Evolutionary conservation across 768 basidiomycete species (phyloP).

Genomic region (Bullera alba): DNA sequence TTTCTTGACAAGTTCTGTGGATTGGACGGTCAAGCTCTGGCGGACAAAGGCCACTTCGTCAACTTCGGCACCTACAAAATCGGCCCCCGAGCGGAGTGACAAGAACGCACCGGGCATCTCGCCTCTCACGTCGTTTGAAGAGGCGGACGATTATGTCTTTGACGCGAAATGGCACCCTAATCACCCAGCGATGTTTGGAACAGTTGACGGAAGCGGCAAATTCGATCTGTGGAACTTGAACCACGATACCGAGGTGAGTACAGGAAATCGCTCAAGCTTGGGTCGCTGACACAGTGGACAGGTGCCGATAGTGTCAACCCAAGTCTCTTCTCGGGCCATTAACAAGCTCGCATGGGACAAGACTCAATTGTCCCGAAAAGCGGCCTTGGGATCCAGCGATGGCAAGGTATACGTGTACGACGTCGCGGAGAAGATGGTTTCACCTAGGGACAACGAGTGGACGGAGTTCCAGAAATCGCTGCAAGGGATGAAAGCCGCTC

Average conservation of each 20-base stretch:
- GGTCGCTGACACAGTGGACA: conserved; percentile 41
- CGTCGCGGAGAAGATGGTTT: conserved; percentile 76
- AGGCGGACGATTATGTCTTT: conserved; percentile 97
- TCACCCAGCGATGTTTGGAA: conserved; percentile 89
- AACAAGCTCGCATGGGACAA: conserved; percentile 95
- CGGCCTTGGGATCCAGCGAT: conserved; percentile 83
- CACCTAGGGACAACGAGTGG: conserved; percentile 85
- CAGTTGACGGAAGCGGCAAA: conserved; percentile 87
- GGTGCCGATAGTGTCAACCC: conserved; percentile 83
- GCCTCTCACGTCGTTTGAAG: conserved; percentile 89
- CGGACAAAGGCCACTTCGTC: conserved; percentile 54
- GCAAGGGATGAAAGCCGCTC: no score
- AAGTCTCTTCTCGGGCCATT: conserved; percentile 72
- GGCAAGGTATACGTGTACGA: conserved; percentile 91
- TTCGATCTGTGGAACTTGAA: conserved; percentile 99
- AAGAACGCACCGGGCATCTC: conserved; percentile 44
- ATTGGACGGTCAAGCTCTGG: conserved; percentile 99
- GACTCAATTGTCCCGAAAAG: conserved; percentile 68
- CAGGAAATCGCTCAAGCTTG: neutral
- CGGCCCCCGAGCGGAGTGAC: neutral
- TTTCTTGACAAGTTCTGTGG: conserved; percentile 85
- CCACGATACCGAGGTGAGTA: conserved; percentile 82
- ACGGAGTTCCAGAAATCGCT: conserved; percentile 82
- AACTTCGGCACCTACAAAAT: neutral
- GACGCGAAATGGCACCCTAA: conserved; percentile 97